Conservation (phyloP, 2,329 filamentous ascomycete genomes). For the Phyllosticta citriasiana region DNA sequence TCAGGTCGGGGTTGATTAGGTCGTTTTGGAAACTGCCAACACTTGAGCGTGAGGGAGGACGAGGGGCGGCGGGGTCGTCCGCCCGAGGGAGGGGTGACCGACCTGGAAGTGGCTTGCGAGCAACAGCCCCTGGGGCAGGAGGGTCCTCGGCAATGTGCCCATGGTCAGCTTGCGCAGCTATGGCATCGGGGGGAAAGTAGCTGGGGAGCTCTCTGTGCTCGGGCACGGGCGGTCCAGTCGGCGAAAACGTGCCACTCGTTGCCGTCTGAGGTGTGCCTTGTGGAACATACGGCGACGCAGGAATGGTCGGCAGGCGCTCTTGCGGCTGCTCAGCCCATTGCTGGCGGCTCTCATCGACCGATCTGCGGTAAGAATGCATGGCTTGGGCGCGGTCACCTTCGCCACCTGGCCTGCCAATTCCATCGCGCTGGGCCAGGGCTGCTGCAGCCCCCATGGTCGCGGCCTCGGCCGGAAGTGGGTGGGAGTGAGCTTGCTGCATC, state of each 20-base stretch:
- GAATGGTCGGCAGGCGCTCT: constrained; percentile 35
- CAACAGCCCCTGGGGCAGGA: constrained; percentile 4
- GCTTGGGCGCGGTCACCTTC: constrained; percentile 17
- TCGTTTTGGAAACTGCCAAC: constrained; percentile 33
- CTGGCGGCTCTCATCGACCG: constrained; percentile 2
- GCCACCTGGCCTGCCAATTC: constrained; percentile 19
- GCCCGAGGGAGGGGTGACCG: constrained; percentile 27
- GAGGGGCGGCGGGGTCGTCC: constrained; percentile 20
- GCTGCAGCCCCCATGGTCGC: constrained; percentile 32
- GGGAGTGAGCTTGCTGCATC: constrained; percentile 58
- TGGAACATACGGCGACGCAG: constrained; percentile 34
- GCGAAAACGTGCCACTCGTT: constrained; percentile 17
- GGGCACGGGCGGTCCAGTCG: constrained; percentile 25
- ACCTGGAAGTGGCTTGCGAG: constrained; percentile 33
- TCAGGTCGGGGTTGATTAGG: constrained; percentile 35
- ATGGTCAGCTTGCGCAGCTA: constrained; percentile 10
- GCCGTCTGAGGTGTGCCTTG: constrained; percentile 23
- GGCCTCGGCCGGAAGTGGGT: constrained; percentile 29
- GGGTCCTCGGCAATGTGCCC: constrained; percentile 18
- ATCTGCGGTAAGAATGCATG: background rate
- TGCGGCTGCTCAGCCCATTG: constrained; percentile 16
- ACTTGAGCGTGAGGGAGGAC: constrained; percentile 32
- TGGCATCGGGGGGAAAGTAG: constrained; percentile 14
- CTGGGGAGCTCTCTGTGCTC: constrained; percentile 23
- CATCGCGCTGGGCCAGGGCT: constrained; percentile 28